Evolutionary conservation across 176 grass and related monocot species (phyloP), one percentile per base, ranked within the genome.

Genomic region (Oryza australiensis): DNA sequence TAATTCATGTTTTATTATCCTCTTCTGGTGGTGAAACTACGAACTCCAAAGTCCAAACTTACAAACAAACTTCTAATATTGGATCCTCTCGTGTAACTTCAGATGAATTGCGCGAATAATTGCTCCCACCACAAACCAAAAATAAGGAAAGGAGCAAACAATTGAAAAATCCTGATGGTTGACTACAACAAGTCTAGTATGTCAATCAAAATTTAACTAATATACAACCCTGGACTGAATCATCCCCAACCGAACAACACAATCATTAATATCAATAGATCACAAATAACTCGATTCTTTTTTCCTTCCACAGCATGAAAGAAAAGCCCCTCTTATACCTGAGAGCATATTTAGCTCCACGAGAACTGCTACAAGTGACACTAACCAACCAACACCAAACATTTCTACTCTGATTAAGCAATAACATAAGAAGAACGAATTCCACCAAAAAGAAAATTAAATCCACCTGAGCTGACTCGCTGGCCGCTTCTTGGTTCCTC

Each of bases 381-480:
- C 28, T 63, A 41, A 76, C 3, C 9, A 24, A 74, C 9, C 28
- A 74, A 35, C 14, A 77, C 41, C 53, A 27, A 83, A 5, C 22
- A 78, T 22, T 40, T 49, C 59, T 75, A 51, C 41, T 23, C n/a
- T 27, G n/a, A 26, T 74, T 74, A 83, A 62, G 27, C 5, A 37
- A 66, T 71, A 33, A 27, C 29, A 22, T 6, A 59, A 75, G 2
- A 32, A 26, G 28, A 55, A 33, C 2, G 26, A n/a, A 33, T 68
- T 69, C 2, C 55, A 11, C 3, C 24, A 68, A 69, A 8, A 51
- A 34, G 12, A 22, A 37, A 37, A 37, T 37, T 37, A 37, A 37
- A 5, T 16, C 14, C 72, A 89, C 88, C 88, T 82, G 88, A 89
- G n/a, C 78, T 29, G 12, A 78, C 15, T 60, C 69, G 45, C 12